Conservation (phyloP, 208 protist genomes). For the Trypanosoma lewisi region DNA sequence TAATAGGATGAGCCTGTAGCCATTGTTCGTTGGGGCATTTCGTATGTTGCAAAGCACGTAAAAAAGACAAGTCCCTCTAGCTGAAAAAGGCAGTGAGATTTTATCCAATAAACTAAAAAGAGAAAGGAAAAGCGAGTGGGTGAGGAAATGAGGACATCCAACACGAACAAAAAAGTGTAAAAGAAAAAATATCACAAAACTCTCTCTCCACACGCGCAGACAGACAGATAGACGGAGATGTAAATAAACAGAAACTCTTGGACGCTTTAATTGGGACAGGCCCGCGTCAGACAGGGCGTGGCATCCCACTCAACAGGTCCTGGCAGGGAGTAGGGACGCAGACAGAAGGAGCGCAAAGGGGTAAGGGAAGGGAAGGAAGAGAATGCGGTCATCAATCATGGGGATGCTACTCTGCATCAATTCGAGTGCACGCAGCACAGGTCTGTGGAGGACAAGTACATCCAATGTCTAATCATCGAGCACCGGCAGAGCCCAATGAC, state of each 20-base stretch:
- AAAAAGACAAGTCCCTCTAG: background rate
- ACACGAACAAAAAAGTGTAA: background rate
- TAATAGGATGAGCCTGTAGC: constrained; percentile 68
- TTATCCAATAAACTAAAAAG: background rate
- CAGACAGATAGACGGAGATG: no score
- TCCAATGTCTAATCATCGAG: constrained; percentile 5
- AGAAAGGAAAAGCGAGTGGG: no score
- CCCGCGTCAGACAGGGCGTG: background rate
- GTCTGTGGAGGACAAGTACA: constrained; percentile 12
- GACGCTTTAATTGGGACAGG: constrained; percentile 19
- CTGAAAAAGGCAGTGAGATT: background rate
- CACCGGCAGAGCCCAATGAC: background rate
- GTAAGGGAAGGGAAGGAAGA: background rate
- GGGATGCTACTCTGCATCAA: constrained; percentile 10
- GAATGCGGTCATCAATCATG: background rate
- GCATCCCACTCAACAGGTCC: constrained; percentile 8
- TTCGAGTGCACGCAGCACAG: constrained; percentile 5
- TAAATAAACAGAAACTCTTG: constrained; percentile 13
- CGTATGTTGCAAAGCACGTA: background rate
- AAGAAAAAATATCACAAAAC: background rate
- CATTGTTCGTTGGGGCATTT: constrained; percentile 22
- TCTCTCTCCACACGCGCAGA: no score
- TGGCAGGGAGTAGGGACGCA: background rate
- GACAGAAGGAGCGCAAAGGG: background rate
- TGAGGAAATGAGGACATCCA: no score